Percentiles rank a stretch among this genome's conserved stretches.
Evolutionary conservation across 345 rosid genomes (phyloP).

Genomic region (Excoecaria agallocha): DNA sequence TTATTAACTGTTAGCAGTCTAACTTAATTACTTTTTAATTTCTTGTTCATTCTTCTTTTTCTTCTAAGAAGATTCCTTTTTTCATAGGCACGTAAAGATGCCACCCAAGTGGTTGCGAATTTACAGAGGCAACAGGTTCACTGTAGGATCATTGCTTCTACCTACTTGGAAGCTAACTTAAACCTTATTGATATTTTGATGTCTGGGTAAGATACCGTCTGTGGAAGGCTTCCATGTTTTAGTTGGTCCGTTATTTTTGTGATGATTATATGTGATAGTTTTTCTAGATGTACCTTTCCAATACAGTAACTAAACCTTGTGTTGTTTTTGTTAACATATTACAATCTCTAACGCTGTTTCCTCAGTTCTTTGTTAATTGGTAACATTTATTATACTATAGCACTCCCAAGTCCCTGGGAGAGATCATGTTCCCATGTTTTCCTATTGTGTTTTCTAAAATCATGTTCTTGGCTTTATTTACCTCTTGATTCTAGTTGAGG

Average conservation of each 20-base stretch:
- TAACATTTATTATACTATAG: too few relatives aligned
- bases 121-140: conserved; percentile 94
- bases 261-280: conserved; percentile 6
- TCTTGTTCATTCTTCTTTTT: conserved; percentile 4
- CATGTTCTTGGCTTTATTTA: neutral
- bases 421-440: neutral
- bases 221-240: neutral
- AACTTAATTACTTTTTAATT: neutral
- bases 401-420: neutral
- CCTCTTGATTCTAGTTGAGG: neutral
- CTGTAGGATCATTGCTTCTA: conserved; percentile 80
- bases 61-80: conserved; percentile 23
- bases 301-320: neutral
- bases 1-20: neutral
- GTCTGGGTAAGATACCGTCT: conserved; percentile 50
- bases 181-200: conserved; percentile 77
- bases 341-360: neutral
- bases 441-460: neutral
- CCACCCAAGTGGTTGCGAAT: conserved; percentile 99
- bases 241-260: neutral
- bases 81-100: conserved; percentile 82
- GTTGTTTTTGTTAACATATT: neutral
- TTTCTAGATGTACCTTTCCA: neutral
- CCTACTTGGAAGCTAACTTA: conserved; percentile 75
- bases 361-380: neutral